Base-by-base conservation (phyloP, 2,329 filamentous ascomycete species). In the Pestalotiopsis sp. region DNA sequence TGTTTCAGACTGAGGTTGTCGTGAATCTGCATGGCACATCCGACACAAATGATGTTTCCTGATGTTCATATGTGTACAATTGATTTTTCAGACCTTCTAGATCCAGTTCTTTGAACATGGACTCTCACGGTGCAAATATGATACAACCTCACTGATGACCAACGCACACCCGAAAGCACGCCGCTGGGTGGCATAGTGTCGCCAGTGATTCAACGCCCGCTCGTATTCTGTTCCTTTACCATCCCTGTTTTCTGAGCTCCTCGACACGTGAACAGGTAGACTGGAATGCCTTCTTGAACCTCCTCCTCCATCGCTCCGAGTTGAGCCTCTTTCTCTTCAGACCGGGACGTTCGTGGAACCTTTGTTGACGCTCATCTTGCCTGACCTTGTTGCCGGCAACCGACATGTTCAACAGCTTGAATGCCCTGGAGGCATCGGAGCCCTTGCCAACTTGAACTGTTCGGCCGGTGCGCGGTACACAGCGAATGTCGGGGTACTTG, bases 261-360 rank as follows among this genome's bases (percentile, higher is more conserved):
- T 86, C 82, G 5, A 94, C 92, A 71, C 92, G 84, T 55, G 74
- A 77, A 7, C 93, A 86, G 11, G 89, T 87, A 4, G 85, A 85
- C 77, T 83, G 85, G 80, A 96, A 94, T 3, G 89, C 91, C 39
- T 78, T 77, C 83, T 88, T 89, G 80, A 95, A 96, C 68, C 88
- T 86, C 70, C 72, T 81, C 77, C 88, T 85, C 91, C 92, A 94
- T 69, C 92, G 84, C 83, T 91, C 83, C 68, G 87, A 89, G 78
- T 82, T 83, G 72, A 94, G 79, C 74, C 93, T 86, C 88, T 96
- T 97, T 79, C 90, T 86, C 86, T 92, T 94, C 74, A 93, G 74
- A 2, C 93, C 93, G 0, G 86, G 86, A 60, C 93, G 82, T 83
- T 96, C 93, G 78, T 97, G 91, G 74, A 89, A 93, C 70, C 84